Evolutionary conservation across 1,284 basidiomycete genomes (phyloP), one percentile per base, ranked within the genome.

Genomic region (Anthracocystis setariae): DNA sequence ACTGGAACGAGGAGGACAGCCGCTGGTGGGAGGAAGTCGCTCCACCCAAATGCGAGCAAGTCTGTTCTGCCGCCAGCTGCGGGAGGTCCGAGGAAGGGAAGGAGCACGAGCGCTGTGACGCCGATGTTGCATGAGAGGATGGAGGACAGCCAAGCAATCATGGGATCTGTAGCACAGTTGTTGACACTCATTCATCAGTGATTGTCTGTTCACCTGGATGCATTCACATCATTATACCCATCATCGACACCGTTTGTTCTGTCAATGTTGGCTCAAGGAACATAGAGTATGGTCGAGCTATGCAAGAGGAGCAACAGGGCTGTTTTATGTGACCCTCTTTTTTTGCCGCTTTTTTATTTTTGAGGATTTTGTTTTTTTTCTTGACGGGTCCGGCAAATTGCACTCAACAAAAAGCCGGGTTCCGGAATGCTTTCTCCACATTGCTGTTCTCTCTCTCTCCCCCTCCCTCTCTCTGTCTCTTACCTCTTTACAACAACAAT

Each of bases 1-100:
- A 39, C 13, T 13, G 29, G 35, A 3, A 27, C 39, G 18, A 56
- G 17, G 37, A 50, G 32, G 25, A 21, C 10, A 2, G 32, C 18
- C 3, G 17, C 27, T 18, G 49, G 35, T 8, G 46, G 46, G 5
- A 60, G 63, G 15, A 66, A 52, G 33, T 59, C 62, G 39, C 27
- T 59, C 3, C 47, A 59, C 20, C 56, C 62, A 9, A 20, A 46
- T 3, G 32, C 63, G 23, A 50, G 52, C 0, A 56, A 40, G 33
- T 58, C 63, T 29, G 56, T 44, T 9, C 21, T 57, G 0, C 46
- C 46, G 7, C 9, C 62, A n/a, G 20, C 46, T 5, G 27, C 27
- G 18, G 21, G 42, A 8, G n/a, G 27, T 8, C 33, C 23, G 12
- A 50, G 53, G 29, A 67, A 39, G 20, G 57, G 45, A 9, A 38